These are phyloP conservation scores for Mortierella sp. DNA, from an alignment of 371 early-diverging fungal species.

Conservation along the genomic window DNA sequence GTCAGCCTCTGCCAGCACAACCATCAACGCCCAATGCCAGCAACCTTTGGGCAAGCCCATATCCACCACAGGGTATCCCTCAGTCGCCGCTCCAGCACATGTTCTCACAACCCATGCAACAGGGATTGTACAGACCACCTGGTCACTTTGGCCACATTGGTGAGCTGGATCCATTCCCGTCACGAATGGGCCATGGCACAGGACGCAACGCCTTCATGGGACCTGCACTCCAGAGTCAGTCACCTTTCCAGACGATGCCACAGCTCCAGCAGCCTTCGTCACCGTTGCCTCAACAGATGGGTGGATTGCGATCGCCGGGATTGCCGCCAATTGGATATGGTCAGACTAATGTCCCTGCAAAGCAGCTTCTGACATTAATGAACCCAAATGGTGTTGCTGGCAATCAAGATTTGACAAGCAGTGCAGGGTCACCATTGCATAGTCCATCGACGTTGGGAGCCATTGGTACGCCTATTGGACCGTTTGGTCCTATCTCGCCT, in stretches of 20 bases:
- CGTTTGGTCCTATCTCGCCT: slow-evolving; percentile 50
- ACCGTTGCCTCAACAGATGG: slow-evolving; percentile 24
- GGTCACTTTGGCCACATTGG: slow-evolving; percentile 38
- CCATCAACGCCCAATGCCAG: slow-evolving; percentile 8
- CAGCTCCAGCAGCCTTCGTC: slow-evolving; percentile 30
- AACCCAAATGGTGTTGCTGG: slow-evolving; percentile 11
- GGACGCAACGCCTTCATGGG: slow-evolving; percentile 31
- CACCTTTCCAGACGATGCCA: slow-evolving; percentile 12
- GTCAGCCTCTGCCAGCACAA: slow-evolving; percentile 11
- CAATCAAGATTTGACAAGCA: slow-evolving; percentile 21
- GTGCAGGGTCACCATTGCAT: slow-evolving; percentile 37
- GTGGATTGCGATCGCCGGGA: slow-evolving; percentile 43
- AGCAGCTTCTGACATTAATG: slow-evolving; percentile 32
- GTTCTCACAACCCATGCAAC: slow-evolving; percentile 33
- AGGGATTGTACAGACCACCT: slow-evolving; percentile 29
- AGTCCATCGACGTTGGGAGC: slow-evolving; percentile 50
- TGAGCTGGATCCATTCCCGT: slow-evolving; percentile 18
- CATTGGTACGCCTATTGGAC: slow-evolving; percentile 36
- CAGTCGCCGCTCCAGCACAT: slow-evolving; percentile 30
- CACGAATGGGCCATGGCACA: slow-evolving; percentile 15
- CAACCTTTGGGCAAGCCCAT: slow-evolving; percentile 31
- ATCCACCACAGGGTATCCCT: slow-evolving; percentile 24
- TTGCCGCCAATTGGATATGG: slow-evolving; percentile 43
- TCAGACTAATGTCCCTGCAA: slow-evolving; percentile 19
- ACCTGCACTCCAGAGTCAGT: slow-evolving; percentile 14